Percentiles rank a stretch among this genome's conserved stretches.
Evolutionary conservation across 2,329 filamentous ascomycete species (phyloP).

Genomic region (Orbilia javanica): DNA sequence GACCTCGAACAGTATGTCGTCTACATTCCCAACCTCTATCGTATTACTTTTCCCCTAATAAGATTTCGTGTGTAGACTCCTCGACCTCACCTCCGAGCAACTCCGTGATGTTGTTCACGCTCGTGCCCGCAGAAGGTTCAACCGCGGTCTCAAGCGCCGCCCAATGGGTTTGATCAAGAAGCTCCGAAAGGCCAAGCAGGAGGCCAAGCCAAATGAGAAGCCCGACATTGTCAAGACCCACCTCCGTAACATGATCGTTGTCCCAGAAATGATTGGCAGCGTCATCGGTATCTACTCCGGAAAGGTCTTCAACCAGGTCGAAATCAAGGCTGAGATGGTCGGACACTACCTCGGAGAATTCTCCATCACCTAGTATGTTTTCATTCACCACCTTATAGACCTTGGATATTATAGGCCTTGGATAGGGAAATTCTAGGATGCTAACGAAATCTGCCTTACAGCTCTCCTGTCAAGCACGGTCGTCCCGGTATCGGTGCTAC

Average conservation of each 20-base stretch:
- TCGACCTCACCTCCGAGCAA: slow-evolving; percentile 98
- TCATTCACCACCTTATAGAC: neutral
- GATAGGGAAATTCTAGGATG: neutral
- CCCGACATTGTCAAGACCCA: slow-evolving; percentile 99
- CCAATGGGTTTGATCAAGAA: slow-evolving; percentile 99
- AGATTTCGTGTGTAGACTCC: slow-evolving; percentile 75
- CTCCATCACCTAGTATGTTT: slow-evolving; percentile 98
- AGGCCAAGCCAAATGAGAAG: slow-evolving; percentile 99
- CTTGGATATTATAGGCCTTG: neutral
- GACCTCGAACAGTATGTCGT: slow-evolving; percentile 95
- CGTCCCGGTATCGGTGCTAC: slow-evolving; percentile 99
- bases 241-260: slow-evolving; percentile 99
- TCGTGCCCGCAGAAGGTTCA: slow-evolving; percentile 98
- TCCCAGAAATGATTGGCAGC: slow-evolving; percentile 99
- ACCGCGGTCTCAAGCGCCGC: slow-evolving; percentile 99
- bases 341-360: slow-evolving; percentile 99
- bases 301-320: slow-evolving; percentile 99
- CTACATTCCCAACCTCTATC: slow-evolving; percentile 19
- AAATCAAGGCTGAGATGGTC: slow-evolving; percentile 99
- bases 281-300: slow-evolving; percentile 99
- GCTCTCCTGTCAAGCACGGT: slow-evolving; percentile 99
- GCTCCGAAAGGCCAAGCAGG: slow-evolving; percentile 99
- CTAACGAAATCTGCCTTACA: slow-evolving; percentile 65
- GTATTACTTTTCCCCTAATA: slow-evolving; percentile 30
- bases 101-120: slow-evolving; percentile 99